Base-by-base conservation (phyloP, 306 rosid species). In the Ceratonia siliqua region DNA sequence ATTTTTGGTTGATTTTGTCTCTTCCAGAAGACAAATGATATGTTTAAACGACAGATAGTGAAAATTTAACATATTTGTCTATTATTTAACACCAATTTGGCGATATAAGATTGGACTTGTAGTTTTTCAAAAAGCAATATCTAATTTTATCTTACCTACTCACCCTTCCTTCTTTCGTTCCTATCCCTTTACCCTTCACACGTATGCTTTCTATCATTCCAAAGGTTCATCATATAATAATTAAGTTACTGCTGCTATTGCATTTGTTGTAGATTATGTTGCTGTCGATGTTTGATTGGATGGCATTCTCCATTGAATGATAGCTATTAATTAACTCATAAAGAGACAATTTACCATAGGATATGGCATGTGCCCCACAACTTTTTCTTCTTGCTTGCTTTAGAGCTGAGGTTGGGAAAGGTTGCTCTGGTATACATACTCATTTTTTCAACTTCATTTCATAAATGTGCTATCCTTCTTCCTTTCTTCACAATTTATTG, bases 261-360 rank as follows among this genome's bases (percentile, higher is more conserved):
- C 64, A 55, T 77, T 68, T 68, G 71, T 78, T 73, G 46, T 32
- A 24, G 32, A 39, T 59, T 50, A 43, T 42, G 15, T 39, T 11
- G 82, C 36, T 79, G 78, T 61, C 56, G 28, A 13, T 33, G 62
- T 70, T 61, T 76, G 58, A 79, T 84, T 80, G 78, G 81, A 17
- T 13, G 27, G 41, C 27, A 27, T 62, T 5, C 58, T 70, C 54
- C 6, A 30, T 59, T 70, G 38, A 77, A 54, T 58, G 20, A 72
- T 67, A 22, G 46, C 63, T 57, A 61, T 62, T 76, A 58, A 56
- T 30, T 24, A 72, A 65, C 50, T 14, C 27, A 73, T 8, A 62
- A 24, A 48, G 55, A 17, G 82, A 62, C 80, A 73, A 43, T 63
- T 55, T 71, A 65, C 42, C 61, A 4, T 13, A 14, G 17, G n/a